Evolutionary conservation across 768 basidiomycete genomes (phyloP), one percentile per base, ranked within the genome.

Genomic region (Russula abietina): DNA sequence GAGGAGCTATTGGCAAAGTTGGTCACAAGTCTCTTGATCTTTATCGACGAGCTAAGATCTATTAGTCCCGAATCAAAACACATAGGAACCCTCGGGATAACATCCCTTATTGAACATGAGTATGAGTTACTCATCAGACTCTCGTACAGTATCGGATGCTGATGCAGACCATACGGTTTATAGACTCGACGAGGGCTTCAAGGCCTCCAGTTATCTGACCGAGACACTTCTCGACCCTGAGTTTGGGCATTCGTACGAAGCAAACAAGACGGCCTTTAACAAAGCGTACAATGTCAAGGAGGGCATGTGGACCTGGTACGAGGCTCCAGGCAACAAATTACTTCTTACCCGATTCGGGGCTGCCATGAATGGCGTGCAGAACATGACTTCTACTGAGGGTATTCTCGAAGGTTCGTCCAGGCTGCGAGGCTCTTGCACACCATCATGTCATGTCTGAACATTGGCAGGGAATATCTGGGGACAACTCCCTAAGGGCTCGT

Each of bases 161-260:
- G 11, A n/a, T n/a, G n/a, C n/a, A n/a, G n/a, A n/a, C n/a, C n/a
- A 61, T 26, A 12, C 30, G 24, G 4, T 46, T 22, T 9, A 43
- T 14, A 55, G 55, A 32, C 49, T 46, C 19, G 62, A 53, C 30
- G 59, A 65, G 39, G 50, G 50, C 54, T 60, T 62, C 62, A 71
- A 71, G 53, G 52, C 58, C 9, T 64, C 62, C 9, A 62, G 67
- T 1, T 68, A 70, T 52, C 61, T 72, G 22, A 19, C 66, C 0
- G 71, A 73, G 43, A 58, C 65, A 1, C 52, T 74, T 26, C 59
- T n/a, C n/a, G n/a, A n/a, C n/a, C n/a, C n/a, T n/a, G n/a, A n/a
- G n/a, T n/a, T n/a, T n/a, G n/a, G n/a, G n/a, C n/a, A n/a, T n/a
- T n/a, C n/a, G n/a, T n/a, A n/a, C n/a, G n/a, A n/a, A n/a, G n/a